A percentile compares a stretch with the other conserved stretches of the same genome.
Conservation (phyloP, 495 filamentous ascomycete species). For the Aspergillus saccharolyticus region DNA sequence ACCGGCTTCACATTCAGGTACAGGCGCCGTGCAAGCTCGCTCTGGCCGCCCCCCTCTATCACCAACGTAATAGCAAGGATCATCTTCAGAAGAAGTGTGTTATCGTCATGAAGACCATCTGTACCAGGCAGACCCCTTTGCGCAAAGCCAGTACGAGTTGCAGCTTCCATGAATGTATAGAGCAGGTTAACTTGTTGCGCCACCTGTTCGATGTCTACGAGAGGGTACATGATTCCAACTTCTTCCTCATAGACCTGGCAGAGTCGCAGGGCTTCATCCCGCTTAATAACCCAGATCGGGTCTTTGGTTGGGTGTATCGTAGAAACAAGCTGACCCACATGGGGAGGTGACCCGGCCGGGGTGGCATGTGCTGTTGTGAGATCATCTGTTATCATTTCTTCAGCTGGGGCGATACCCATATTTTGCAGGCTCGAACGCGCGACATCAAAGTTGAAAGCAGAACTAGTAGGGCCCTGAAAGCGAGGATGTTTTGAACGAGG, state of each 20-base stretch:
- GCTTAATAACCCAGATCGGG: conserved; percentile 68
- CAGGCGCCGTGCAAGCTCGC: conserved; percentile 61
- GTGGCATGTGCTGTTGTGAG: conserved; percentile 46
- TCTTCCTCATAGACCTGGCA: conserved; percentile 76
- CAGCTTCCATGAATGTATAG: conserved; percentile 67
- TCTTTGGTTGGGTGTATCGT: conserved; percentile 52
- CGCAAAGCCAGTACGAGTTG: conserved; percentile 51
- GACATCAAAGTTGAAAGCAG: conserved; percentile 78
- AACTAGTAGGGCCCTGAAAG: conserved; percentile 83
- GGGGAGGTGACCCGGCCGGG: conserved; percentile 50
- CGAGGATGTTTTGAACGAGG: conserved; percentile 50
- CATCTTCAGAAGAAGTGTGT: conserved; percentile 69
- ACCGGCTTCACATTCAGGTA: conserved; percentile 65
- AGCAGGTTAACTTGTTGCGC: conserved; percentile 60
- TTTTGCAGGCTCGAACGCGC: conserved; percentile 81
- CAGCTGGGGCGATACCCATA: conserved; percentile 67
- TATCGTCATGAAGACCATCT: conserved; percentile 63
- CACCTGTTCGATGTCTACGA: conserved; percentile 64
- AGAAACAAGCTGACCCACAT: conserved; percentile 16
- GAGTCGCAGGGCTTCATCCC: conserved; percentile 67
- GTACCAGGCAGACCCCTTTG: conserved; percentile 49
- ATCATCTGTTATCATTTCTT: conserved; percentile 55
- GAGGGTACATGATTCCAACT: conserved; percentile 80
- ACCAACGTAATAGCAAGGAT: conserved; percentile 70
- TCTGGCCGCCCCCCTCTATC: conserved; percentile 71